Percentiles rank a stretch among this genome's conserved stretches.
phyloP scores from a whole-genome alignment of 2,329 filamentous ascomycete species.

The Massarina eburnea region DNA sequence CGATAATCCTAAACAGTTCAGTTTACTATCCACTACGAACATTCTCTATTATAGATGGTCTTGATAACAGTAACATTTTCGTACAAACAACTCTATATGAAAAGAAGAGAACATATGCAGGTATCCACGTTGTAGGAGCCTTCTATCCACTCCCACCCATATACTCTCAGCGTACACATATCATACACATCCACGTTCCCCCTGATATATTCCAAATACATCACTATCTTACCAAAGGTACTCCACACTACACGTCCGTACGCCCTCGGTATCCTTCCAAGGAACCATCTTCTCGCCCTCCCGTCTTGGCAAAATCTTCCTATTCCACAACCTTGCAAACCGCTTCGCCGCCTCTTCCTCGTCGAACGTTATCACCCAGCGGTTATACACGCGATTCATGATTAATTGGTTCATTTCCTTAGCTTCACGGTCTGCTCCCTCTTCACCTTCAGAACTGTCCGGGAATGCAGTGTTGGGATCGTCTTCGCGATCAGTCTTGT shows the following conservation, averaged over 20 bases:
- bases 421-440: conserved; percentile 4
- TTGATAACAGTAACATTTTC: too few relatives aligned
- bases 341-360: conserved; percentile 57
- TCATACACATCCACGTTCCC: background rate
- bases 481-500: background rate
- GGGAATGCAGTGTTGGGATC: background rate
- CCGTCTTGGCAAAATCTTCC: conserved; percentile 45
- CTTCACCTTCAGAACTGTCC: conserved; percentile 2
- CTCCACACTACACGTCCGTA: conserved; percentile 49
- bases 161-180: background rate
- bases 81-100: too few relatives aligned
- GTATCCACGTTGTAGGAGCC: too few relatives aligned
- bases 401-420: conserved; percentile 26
- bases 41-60: too few relatives aligned
- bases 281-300: conserved; percentile 12
- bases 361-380: conserved; percentile 60
- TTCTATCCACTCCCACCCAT: too few relatives aligned
- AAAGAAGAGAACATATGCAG: too few relatives aligned
- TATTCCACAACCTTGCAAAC: conserved; percentile 57
- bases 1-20: too few relatives aligned
- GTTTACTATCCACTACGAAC: too few relatives aligned
- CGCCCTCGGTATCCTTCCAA: conserved; percentile 39
- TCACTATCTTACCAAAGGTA: conserved; percentile 50
- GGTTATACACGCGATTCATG: conserved; percentile 42
- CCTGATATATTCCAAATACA: background rate